Percentiles rank a stretch among this genome's conserved stretches.
Evolutionary conservation across 2,329 filamentous ascomycete species (phyloP).

Genomic region (Colletotrichum plurivorum): DNA sequence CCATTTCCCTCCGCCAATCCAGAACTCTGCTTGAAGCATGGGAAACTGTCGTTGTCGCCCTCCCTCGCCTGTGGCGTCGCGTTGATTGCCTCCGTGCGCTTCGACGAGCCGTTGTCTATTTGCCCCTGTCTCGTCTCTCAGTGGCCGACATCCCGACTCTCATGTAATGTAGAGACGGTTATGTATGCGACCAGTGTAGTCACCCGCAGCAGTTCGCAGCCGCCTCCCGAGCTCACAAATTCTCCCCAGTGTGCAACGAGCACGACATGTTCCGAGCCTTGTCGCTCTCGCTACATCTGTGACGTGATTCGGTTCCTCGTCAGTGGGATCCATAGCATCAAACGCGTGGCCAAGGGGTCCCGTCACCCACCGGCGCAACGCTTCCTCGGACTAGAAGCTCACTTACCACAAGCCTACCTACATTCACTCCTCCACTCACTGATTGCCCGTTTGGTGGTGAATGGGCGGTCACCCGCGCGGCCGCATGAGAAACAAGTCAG

Average conservation of each 20-base stretch:
- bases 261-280: conserved; percentile 4
- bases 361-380: neutral
- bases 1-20: conserved; percentile 11
- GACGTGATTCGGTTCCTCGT: conserved; percentile 11
- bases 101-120: neutral
- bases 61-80: conserved; percentile 10
- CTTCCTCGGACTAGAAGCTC: neutral
- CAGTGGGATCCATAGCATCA: neutral
- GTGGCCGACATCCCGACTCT: conserved; percentile 8
- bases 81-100: conserved; percentile 11
- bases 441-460: conserved; percentile 14
- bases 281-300: neutral
- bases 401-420: conserved; percentile 10
- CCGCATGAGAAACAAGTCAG: conserved; percentile 26
- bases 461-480: conserved; percentile 26
- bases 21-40: neutral
- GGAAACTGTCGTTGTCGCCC: conserved; percentile 6
- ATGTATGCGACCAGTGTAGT: conserved; percentile 27
- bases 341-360: conserved; percentile 1
- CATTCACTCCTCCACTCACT: conserved; percentile 13
- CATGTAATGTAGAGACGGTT: conserved; percentile 9
- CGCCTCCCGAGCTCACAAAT: conserved; percentile 11
- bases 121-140: neutral
- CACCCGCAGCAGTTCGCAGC: conserved; percentile 38
- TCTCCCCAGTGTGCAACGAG: neutral